phyloP scores from a whole-genome alignment of 108 stramenopile species.

The Conticribra guillardii region DNA sequence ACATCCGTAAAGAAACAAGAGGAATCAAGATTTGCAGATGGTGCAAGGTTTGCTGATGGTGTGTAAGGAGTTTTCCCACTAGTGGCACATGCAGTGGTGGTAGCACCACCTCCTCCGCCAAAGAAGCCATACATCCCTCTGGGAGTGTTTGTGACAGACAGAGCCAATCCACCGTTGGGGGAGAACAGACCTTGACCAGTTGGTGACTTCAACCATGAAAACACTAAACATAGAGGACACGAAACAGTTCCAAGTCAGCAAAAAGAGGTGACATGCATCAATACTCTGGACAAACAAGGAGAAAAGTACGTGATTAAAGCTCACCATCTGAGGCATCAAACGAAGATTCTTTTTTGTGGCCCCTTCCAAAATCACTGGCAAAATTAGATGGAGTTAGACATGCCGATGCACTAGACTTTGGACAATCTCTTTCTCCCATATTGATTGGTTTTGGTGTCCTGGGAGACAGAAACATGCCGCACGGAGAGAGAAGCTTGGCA shows the following conservation, averaged over 20 bases:
- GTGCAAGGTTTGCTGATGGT: slow-evolving; percentile 65
- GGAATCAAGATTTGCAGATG: slow-evolving; percentile 58
- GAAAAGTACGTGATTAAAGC: slow-evolving; percentile 52
- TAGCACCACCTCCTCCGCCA: neutral
- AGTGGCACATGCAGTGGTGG: neutral
- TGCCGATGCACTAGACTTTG: slow-evolving; percentile 5
- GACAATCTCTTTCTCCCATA: neutral
- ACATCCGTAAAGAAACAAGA: slow-evolving; percentile 65
- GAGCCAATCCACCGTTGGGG: slow-evolving; percentile 62
- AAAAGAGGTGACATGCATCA: neutral
- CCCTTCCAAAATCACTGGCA: slow-evolving; percentile 81
- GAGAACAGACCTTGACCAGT: slow-evolving; percentile 80
- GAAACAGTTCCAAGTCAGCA: slow-evolving; percentile 1
- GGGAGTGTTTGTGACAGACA: slow-evolving; percentile 72
- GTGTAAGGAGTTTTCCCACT: slow-evolving; percentile 17
- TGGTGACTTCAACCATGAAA: slow-evolving; percentile 84
- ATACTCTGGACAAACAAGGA: neutral
- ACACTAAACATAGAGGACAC: slow-evolving; percentile 39
- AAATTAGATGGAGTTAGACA: slow-evolving; percentile 81
- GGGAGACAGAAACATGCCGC: slow-evolving; percentile 43
- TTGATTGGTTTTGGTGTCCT: slow-evolving; percentile 20
- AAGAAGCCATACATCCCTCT: slow-evolving; percentile 56
- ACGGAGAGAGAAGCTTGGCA: slow-evolving; percentile 27
- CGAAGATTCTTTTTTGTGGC: slow-evolving; percentile 28
- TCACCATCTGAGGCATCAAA: slow-evolving; percentile 49